A percentile compares a stretch with the other conserved stretches of the same genome.
These are phyloP conservation scores for Dichotomocladium elegans DNA, from an alignment of 371 early-diverging fungal genomes.

Conservation along the genomic window DNA sequence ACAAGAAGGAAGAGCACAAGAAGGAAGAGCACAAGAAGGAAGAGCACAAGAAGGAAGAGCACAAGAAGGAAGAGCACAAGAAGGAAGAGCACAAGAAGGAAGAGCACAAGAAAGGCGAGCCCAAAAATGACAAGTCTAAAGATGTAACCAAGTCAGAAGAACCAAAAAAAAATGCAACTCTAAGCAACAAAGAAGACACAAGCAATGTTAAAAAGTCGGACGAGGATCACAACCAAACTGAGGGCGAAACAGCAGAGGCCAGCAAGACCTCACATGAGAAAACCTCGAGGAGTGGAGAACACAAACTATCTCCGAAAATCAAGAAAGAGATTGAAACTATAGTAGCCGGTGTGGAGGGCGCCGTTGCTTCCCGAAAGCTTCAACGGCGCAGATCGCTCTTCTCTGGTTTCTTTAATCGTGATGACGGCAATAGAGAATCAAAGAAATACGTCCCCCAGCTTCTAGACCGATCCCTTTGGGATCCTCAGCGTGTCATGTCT, in stretches of 20 bases:
- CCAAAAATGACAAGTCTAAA: background rate
- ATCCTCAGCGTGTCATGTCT: conserved; percentile 3
- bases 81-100: background rate
- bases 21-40: too few relatives aligned
- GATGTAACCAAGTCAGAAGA: conserved; percentile 1
- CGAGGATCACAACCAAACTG: too few relatives aligned
- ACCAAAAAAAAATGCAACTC: background rate
- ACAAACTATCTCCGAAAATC: background rate
- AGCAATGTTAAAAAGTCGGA: background rate
- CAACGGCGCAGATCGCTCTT: conserved; percentile 7
- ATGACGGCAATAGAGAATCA: background rate
- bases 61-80: background rate
- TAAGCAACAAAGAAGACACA: background rate
- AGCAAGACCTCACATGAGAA: background rate
- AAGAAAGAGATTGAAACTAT: background rate
- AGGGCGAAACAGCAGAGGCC: background rate
- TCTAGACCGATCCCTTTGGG: conserved; percentile 1
- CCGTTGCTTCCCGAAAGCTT: background rate
- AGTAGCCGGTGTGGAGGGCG: background rate
- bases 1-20: too few relatives aligned
- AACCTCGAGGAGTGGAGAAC: background rate
- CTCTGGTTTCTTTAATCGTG: conserved; percentile 4
- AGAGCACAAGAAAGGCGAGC: background rate
- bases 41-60: background rate
- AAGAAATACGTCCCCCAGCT: background rate